Evolutionary conservation across 352 stramenopile species (phyloP), one percentile per base, ranked within the genome.

Genomic region (Phytophthora ohioensis): DNA sequence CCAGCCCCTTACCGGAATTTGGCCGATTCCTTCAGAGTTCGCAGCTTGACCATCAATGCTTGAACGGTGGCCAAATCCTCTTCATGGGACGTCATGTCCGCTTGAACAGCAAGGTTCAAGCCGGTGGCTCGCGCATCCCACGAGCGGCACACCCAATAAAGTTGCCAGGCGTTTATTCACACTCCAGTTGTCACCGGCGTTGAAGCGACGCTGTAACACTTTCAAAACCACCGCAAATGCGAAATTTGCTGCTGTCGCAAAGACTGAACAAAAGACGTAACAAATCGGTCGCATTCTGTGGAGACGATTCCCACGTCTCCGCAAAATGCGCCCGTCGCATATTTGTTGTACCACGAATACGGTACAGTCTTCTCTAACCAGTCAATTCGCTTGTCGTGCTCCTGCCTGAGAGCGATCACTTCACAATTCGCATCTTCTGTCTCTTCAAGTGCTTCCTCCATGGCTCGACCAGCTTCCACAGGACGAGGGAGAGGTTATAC

Each of bases 21-120:
- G 12, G 47, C 48, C 2, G 48, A 53, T 46, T 67, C 45, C 0
- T 27, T 59, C 11, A 54, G 38, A 4, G 59, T 58, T n/a, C 59
- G 7, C 38, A 67, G 9, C 30, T 67, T 59, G 13, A 39, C 11
- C 59, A 67, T 53, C 30, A 58, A 12, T 9, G 27, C 48, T 2
- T 47, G 47, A 11, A 59, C 38, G 11, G 35, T 46, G 6, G 38
- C 48, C 15, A 67, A 43, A 41, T 67, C 15, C 0, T 59, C 59
- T 32, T 67, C 59, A 27, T 67, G 59, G 2, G 15, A 5, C 3
- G 27, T 13, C 13, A 67, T 53, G 32, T 67, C 27, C 2, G 3
- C 30, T 46, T 46, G 31, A 10, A 59, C 38, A 31, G 38, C 36
- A 8, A 49, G 47, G 27, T 67, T 53, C 4, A 21, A 67, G 5